Conservation (phyloP, 2,329 filamentous ascomycete genomes). For the Cercospora janseana region DNA sequence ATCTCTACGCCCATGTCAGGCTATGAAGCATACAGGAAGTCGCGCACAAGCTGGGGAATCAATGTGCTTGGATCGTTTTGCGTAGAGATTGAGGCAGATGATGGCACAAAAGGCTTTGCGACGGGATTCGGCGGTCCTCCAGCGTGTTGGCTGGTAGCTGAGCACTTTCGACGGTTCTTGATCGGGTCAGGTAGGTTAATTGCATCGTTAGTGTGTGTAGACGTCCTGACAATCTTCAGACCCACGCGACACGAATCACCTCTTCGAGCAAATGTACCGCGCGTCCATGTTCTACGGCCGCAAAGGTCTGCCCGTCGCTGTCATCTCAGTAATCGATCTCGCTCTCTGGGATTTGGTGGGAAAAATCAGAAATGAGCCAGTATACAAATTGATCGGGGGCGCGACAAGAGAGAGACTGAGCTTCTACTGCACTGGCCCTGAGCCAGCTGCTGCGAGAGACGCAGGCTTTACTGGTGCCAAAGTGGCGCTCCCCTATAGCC, state of each 20-base stretch:
- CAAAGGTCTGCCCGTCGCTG: conserved; percentile 83
- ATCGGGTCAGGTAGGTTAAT: conserved; percentile 63
- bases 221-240: conserved; percentile 52
- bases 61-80: conserved; percentile 92
- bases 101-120: conserved; percentile 91
- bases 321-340: conserved; percentile 92
- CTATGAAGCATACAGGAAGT: conserved; percentile 84
- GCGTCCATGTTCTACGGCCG: conserved; percentile 95
- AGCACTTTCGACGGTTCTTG: conserved; percentile 91
- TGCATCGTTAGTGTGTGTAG: neutral
- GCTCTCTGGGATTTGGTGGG: conserved; percentile 90
- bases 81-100: conserved; percentile 80
- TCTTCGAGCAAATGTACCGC: conserved; percentile 97
- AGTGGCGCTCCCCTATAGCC: conserved; percentile 84
- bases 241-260: conserved; percentile 82
- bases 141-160: conserved; percentile 88
- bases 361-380: conserved; percentile 87
- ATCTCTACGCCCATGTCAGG: conserved; percentile 90
- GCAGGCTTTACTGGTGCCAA: conserved; percentile 93
- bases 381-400: conserved; percentile 91
- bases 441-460: conserved; percentile 72
- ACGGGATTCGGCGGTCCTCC: conserved; percentile 92
- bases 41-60: conserved; percentile 90
- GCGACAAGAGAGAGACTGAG: conserved; percentile 78
- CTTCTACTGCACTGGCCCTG: conserved; percentile 93